phyloP scores from a whole-genome alignment of 2,329 filamentous ascomycete species.

The Aaosphaeria pasadenensis region DNA sequence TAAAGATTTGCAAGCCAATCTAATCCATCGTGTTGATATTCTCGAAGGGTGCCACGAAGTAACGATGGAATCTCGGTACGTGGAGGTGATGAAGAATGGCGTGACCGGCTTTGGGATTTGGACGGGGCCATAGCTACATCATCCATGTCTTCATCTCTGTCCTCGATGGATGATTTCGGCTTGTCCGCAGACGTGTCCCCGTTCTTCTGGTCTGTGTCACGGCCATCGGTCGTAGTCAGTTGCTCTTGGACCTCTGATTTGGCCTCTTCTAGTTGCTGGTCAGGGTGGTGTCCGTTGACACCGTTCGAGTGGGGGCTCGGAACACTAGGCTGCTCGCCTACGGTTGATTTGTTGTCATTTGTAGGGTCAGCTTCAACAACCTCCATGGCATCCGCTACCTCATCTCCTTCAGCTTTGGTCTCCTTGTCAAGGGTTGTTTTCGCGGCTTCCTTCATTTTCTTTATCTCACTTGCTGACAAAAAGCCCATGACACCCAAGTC shows the following conservation, averaged over 20 bases:
- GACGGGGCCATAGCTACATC: conserved; percentile 13
- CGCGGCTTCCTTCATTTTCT: conserved; percentile 32
- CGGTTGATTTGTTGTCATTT: not conserved
- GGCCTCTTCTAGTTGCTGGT: conserved; percentile 22
- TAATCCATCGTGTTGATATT: conserved; percentile 95
- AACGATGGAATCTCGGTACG: conserved; percentile 52
- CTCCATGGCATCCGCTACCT: conserved; percentile 25
- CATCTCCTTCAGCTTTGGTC: conserved; percentile 4
- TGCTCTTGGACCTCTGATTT: not conserved
- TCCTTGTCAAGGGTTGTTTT: conserved; percentile 14
- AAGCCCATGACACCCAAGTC: conserved; percentile 34
- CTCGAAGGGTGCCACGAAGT: conserved; percentile 81
- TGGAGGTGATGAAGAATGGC: conserved; percentile 26
- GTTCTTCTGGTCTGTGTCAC: conserved; percentile 10
- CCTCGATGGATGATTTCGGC: conserved; percentile 12
- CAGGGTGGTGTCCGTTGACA: conserved; percentile 30
- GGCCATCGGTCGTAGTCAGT: not conserved
- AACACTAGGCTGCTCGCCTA: not conserved
- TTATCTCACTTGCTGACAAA: conserved; percentile 29
- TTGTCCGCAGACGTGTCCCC: conserved; percentile 4
- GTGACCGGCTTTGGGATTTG: conserved; percentile 17
- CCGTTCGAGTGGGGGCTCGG: conserved; percentile 3
- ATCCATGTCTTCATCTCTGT: conserved; percentile 10
- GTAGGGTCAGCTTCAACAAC: conserved; percentile 33
- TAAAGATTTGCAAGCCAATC: conserved; percentile 97